Evolutionary conservation across 164 flowering plant genomes (phyloP).

Genomic region (Annona squamosa): DNA sequence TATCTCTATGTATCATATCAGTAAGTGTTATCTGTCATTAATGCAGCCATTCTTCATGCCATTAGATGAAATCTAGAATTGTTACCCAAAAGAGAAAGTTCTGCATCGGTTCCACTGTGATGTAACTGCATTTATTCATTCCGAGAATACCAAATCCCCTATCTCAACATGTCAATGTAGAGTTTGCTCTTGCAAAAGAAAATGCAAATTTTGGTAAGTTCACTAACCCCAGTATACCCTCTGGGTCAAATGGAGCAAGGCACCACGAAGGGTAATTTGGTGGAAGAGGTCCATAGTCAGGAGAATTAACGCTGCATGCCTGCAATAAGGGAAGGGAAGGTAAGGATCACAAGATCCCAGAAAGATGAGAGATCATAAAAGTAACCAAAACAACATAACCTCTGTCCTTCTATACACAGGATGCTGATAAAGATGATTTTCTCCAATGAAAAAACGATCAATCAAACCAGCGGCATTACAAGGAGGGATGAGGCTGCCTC

Average conservation of each 20-base stretch:
- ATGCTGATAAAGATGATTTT: conserved; percentile 61
- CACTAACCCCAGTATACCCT: conserved; percentile 65
- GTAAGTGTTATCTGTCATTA: background rate
- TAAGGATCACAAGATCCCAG: background rate
- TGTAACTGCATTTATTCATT: background rate
- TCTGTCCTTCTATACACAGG: conserved; percentile 73
- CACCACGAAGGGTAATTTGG: conserved; percentile 76
- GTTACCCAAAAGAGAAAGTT: background rate
- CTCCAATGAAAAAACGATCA: conserved; percentile 62
- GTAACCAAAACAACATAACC: conserved; percentile 23
- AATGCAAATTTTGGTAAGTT: background rate
- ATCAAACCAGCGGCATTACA: conserved; percentile 78
- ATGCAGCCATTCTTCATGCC: background rate
- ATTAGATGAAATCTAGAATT: background rate
- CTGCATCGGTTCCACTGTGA: background rate
- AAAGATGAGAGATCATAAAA: background rate
- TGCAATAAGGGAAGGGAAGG: conserved; percentile 11
- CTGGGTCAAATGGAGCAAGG: conserved; percentile 84
- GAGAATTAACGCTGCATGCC: conserved; percentile 82
- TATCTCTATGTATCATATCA: too few species aligned
- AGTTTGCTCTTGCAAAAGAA: background rate
- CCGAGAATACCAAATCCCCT: background rate
- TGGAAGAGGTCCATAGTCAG: conserved; percentile 79
- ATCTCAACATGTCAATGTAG: background rate
- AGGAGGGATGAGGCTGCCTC: conserved; percentile 71